Conservation (phyloP, 129 eudicot genomes). For the Lonicera japonica region DNA sequence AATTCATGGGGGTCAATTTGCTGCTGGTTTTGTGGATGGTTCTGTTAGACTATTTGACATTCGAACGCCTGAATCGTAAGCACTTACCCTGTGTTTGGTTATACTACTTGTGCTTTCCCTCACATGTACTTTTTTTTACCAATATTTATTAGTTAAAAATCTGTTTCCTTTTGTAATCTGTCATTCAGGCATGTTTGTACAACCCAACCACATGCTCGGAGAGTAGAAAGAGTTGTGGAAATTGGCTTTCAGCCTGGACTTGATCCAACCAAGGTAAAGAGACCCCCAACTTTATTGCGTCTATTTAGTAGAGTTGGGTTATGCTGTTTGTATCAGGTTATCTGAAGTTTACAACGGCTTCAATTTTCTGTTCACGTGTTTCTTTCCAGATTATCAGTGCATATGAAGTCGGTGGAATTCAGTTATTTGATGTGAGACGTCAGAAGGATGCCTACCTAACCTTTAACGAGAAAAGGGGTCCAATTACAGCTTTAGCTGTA, state of each 20-base stretch:
- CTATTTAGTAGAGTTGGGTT: not conserved
- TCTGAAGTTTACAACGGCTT: not conserved
- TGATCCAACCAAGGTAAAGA: slow-evolving; percentile 73
- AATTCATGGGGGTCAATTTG: slow-evolving; percentile 86
- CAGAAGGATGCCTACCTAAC: slow-evolving; percentile 59
- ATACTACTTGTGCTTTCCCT: not conserved
- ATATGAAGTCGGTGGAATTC: slow-evolving; percentile 88
- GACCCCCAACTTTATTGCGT: not conserved
- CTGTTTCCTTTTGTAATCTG: slow-evolving; percentile 1
- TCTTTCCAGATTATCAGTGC: slow-evolving; percentile 76
- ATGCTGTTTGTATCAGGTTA: not conserved
- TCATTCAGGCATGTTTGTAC: slow-evolving; percentile 62
- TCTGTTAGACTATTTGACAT: slow-evolving; percentile 82
- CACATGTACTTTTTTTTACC: too few species aligned
- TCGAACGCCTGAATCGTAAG: slow-evolving; percentile 85
- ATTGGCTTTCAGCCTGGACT: slow-evolving; percentile 96
- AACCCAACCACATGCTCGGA: slow-evolving; percentile 58
- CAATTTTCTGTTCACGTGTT: not conserved
- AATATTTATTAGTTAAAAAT: too few species aligned
- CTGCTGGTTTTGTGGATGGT: slow-evolving; percentile 91
- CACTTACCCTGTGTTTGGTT: not conserved
- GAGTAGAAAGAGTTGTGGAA: slow-evolving; percentile 52
- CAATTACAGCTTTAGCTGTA: slow-evolving; percentile 87
- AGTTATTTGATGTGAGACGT: slow-evolving; percentile 76
- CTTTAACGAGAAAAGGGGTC: slow-evolving; percentile 79